Percentiles rank a stretch among this genome's conserved stretches.
Conservation (phyloP, 148 eudicot species). For the Mesembryanthemum crystallinum region DNA sequence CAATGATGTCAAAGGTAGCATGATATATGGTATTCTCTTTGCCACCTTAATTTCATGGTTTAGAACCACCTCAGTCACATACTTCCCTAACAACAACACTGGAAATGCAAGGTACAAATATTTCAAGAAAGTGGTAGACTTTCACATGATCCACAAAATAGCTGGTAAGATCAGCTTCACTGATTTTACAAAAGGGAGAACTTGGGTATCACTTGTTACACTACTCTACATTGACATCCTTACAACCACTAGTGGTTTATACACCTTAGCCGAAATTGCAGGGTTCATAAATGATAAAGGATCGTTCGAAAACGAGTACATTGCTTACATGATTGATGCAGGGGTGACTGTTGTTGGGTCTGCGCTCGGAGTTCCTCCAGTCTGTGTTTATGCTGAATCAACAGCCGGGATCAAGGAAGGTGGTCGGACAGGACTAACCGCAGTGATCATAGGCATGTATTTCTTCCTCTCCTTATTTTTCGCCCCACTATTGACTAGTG, state of each 20-base stretch:
- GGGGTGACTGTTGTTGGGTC: conserved; percentile 50
- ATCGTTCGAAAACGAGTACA: conserved; percentile 56
- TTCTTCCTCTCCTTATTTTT: conserved; percentile 61
- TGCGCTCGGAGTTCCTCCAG: conserved; percentile 58
- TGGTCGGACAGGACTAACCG: conserved; percentile 73
- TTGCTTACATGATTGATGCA: conserved; percentile 75
- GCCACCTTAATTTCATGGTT: conserved; percentile 74
- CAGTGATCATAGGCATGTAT: conserved; percentile 51
- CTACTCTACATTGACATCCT: conserved; percentile 62
- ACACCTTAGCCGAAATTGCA: conserved; percentile 68
- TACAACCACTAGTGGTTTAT: conserved; percentile 69
- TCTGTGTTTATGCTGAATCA: conserved; percentile 54
- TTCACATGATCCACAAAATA: conserved; percentile 54
- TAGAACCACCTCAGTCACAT: conserved; percentile 59
- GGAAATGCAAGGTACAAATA: conserved; percentile 61
- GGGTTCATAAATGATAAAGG: conserved; percentile 56
- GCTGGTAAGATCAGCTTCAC: conserved; percentile 61
- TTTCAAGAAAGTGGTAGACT: conserved; percentile 63
- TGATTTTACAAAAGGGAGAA: conserved; percentile 40
- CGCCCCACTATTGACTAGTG: conserved; percentile 58
- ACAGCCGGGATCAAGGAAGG: conserved; percentile 74
- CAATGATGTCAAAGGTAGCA: conserved; percentile 64
- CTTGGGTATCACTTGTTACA: conserved; percentile 66
- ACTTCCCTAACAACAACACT: conserved; percentile 44
- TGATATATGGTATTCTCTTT: conserved; percentile 71